phyloP scores from a whole-genome alignment of 2,329 filamentous ascomycete species.

The Coleophoma crateriformis region DNA sequence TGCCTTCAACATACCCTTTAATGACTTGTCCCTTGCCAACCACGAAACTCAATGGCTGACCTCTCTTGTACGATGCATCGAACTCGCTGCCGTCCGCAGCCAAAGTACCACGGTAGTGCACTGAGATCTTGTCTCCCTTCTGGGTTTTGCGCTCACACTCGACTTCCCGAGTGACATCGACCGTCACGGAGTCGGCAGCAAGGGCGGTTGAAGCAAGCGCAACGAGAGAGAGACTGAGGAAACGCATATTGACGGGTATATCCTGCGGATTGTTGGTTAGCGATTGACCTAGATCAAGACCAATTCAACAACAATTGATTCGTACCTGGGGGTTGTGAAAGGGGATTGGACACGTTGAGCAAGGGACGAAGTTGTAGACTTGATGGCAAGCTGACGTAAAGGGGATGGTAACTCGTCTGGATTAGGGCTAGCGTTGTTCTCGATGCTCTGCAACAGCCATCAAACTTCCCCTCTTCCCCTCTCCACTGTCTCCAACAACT shows the following conservation, averaged over 20 bases:
- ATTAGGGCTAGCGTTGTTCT: neutral
- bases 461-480: neutral
- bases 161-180: slow-evolving; percentile 69
- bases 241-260: slow-evolving; percentile 19
- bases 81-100: slow-evolving; percentile 71
- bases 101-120: slow-evolving; percentile 87
- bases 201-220: slow-evolving; percentile 20
- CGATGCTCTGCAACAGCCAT: neutral
- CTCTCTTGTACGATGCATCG: slow-evolving; percentile 78
- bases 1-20: slow-evolving; percentile 58
- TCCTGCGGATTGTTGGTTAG: neutral
- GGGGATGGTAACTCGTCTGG: neutral
- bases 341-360: neutral
- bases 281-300: neutral
- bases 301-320: neutral
- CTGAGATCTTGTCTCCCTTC: slow-evolving; percentile 72
- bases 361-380: neutral
- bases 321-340: neutral
- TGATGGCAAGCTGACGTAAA: neutral
- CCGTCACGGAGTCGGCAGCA: slow-evolving; percentile 50
- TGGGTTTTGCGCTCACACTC: slow-evolving; percentile 75
- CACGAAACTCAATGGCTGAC: slow-evolving; percentile 69
- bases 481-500: neutral
- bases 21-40: slow-evolving; percentile 83
- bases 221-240: slow-evolving; percentile 22